Evolutionary conservation across 2,329 filamentous ascomycete genomes (phyloP), one percentile per base, ranked within the genome.

Genomic region (Penicillium hesseltinei): DNA sequence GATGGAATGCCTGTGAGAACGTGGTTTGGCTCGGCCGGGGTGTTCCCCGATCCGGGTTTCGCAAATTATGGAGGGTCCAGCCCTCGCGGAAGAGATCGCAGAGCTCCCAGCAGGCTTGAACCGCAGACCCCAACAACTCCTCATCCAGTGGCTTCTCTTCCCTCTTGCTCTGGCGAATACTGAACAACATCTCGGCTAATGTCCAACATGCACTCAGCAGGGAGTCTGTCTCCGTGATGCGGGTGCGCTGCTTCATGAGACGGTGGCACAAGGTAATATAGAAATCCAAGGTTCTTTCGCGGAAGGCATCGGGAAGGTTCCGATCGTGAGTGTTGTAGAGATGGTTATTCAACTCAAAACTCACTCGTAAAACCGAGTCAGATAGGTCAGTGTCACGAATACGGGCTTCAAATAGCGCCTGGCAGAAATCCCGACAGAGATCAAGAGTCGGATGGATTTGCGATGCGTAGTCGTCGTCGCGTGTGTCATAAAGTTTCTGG

Each of bases 281-380:
- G 67, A 97, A 97, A 68, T 97, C 93, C 56, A 97, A 75, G 0
- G 93, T 97, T 57, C 92, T 82, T 74, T 97, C 92, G 51, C 89
- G 85, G 71, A 97, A 97, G 0, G 88, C 86, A 67, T 95, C 90
- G 0, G 92, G 93, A 4, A 97, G 79, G 54, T 84, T 88, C 33
- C 89, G 85, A 71, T 96, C 91, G 68, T 96, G 91, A 1, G 91
- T 92, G 70, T 93, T 96, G 77, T 93, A 97, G 2, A 97, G 81
- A 73, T 97, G 92, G 67, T 96, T 97, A 76, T 95, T 96, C 25
- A 97, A 81, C 76, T 97, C 93, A 71, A 96, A 96, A 76, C 91
- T 96, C 63, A 97, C 92, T 47, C 93, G 83, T 46, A 97, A 77
- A 15, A 97, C 88, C 0, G 92, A 96, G 73, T 97, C 93, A 0